Base-by-base conservation (phyloP, 805 yeast species). In the Huiozyma sinensis region DNA sequence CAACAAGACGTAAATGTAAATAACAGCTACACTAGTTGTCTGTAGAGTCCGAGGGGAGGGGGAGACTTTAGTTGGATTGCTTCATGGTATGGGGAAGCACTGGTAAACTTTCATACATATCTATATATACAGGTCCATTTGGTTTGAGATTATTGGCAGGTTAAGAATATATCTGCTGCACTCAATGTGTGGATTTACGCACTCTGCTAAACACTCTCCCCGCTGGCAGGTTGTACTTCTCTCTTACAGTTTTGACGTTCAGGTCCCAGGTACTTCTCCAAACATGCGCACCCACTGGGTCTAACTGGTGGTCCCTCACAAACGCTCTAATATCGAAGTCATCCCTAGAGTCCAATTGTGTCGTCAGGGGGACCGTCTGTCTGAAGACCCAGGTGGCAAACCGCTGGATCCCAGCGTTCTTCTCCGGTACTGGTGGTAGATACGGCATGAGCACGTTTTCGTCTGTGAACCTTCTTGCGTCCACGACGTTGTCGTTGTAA, bases 221-320 rank as follows among this genome's bases (percentile, higher is more conserved):
- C 47, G 68, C 61, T 13, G 79, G 81, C 48, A 90, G 70, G 4
- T 87, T 90, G 59, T 83, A 85, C 58, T 72, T 63, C 50, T 71
- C 75, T 63, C 97, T 79, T 28, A 89, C 81, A 4, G 59, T 61
- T 30, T 72, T 72, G 38, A 85, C 83, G 53, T 81, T 76, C 54
- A 84, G 68, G 64, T 92, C 97, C 78, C 82, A 90, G 36, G 65
- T 69, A 52, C 81, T 78, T 72, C 97, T 79, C 90, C 95, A 90
- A 39, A 86, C 72, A 61, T 87, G 95, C 1, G 95, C 96, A 28
- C 97, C 97, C 40, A 89, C 77, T 1, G 97, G 77, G n/a, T 68
- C 67, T 52, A 92, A 72, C 4, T 69, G 60, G 61, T 83, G 60
- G 4, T 63, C 49, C 3, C 64, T 69, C 11, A 71, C 83, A 61